Evolutionary conservation across 164 flowering plant species (phyloP).

Genomic region (Nymphaea colorata): DNA sequence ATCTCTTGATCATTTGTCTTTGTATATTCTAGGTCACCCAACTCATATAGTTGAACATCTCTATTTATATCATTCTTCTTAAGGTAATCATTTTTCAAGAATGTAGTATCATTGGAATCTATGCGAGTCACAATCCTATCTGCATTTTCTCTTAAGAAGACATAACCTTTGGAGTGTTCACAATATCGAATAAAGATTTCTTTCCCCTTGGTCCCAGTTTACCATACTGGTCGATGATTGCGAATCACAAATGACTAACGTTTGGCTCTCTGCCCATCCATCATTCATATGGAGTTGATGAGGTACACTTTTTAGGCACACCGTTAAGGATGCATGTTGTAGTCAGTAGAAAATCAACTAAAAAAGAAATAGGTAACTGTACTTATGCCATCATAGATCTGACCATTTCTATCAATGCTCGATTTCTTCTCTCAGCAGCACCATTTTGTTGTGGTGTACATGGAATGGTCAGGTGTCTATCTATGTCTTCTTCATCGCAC

Average conservation of each 20-base stretch:
- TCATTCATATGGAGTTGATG: no score
- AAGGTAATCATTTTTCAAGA: no score
- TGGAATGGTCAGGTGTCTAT: not conserved
- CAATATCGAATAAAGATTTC: not conserved
- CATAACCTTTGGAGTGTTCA: not conserved
- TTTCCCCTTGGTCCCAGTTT: not conserved
- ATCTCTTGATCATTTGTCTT: not conserved
- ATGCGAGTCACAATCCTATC: not conserved
- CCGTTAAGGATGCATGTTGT: not conserved
- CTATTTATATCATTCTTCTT: not conserved
- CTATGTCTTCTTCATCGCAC: not conserved
- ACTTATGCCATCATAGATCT: not conserved
- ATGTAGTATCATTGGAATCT: not conserved
- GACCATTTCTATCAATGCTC: not conserved
- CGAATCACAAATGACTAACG: no score
- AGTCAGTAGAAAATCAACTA: not conserved
- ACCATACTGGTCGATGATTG: not conserved
- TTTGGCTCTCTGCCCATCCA: no score
- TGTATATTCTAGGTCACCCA: not conserved
- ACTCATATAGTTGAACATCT: not conserved
- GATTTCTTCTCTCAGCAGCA: not conserved
- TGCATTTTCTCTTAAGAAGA: not conserved
- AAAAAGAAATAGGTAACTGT: not conserved
- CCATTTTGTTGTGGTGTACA: not conserved
- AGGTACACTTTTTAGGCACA: no score